These are phyloP conservation scores for Cladosporium austrohemisphaericum DNA, from an alignment of 2,329 filamentous ascomycete species.

Conservation along the genomic window DNA sequence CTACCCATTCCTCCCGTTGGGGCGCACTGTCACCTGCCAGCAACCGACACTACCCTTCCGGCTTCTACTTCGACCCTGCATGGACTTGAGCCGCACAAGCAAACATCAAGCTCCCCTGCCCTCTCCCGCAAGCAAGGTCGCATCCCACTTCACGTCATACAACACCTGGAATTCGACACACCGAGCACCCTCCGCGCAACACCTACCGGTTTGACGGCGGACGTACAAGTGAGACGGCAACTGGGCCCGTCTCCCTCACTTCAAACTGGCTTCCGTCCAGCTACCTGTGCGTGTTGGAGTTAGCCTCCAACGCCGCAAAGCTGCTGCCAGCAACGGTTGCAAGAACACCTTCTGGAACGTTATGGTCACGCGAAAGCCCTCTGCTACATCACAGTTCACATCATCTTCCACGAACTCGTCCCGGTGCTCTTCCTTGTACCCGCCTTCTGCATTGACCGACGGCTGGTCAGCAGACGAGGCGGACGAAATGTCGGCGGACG, in stretches of 20 bases:
- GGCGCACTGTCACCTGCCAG: conserved; percentile 14
- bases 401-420: conserved; percentile 28
- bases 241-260: conserved; percentile 15
- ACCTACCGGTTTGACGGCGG: conserved; percentile 15
- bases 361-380: conserved; percentile 30
- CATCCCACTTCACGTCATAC: conserved; percentile 14
- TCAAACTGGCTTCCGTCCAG: conserved; percentile 34
- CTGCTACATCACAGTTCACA: conserved; percentile 29
- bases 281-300: conserved; percentile 29
- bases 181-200: conserved; percentile 2
- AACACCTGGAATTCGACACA: background rate
- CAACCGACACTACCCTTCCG: conserved; percentile 4
- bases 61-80: conserved; percentile 11
- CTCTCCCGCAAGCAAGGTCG: conserved; percentile 11
- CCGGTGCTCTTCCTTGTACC: conserved; percentile 23
- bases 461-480: conserved; percentile 46
- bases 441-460: conserved; percentile 26
- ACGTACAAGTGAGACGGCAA: conserved; percentile 16
- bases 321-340: conserved; percentile 22
- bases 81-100: conserved; percentile 14
- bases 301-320: conserved; percentile 19
- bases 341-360: conserved; percentile 23
- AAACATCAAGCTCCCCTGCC: conserved; percentile 8
- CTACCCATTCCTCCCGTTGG: conserved; percentile 12
- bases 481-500: conserved; percentile 47